Evolutionary conservation across 1,139 yeast genomes (phyloP).

Genomic region (Pichia terricola): DNA sequence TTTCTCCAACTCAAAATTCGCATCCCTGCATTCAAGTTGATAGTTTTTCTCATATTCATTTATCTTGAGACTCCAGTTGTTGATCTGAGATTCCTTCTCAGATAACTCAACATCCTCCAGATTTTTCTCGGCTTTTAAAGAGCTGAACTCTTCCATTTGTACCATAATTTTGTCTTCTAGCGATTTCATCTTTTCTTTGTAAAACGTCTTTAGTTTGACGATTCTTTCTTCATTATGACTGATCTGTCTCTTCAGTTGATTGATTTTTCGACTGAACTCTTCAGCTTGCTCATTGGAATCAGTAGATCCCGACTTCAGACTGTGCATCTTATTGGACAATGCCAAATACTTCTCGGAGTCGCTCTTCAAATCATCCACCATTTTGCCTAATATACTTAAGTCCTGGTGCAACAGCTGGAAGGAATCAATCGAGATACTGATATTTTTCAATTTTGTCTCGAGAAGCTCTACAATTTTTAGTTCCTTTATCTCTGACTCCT

Average conservation of each 20-base stretch:
- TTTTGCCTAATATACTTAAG: slow-evolving; percentile 38
- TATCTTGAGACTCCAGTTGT: slow-evolving; percentile 37
- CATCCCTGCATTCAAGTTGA: slow-evolving; percentile 45
- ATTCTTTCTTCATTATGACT: slow-evolving; percentile 33
- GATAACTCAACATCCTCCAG: slow-evolving; percentile 43
- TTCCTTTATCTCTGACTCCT: slow-evolving; percentile 36
- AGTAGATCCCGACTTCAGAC: slow-evolving; percentile 38
- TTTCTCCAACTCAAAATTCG: slow-evolving; percentile 44
- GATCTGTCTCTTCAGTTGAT: slow-evolving; percentile 44
- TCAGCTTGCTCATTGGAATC: slow-evolving; percentile 35
- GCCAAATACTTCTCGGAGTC: slow-evolving; percentile 43
- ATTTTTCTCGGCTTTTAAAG: slow-evolving; percentile 41
- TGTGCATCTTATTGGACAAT: slow-evolving; percentile 32
- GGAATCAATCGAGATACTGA: slow-evolving; percentile 50
- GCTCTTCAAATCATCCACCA: slow-evolving; percentile 48
- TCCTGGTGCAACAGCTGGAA: slow-evolving; percentile 49
- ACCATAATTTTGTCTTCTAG: slow-evolving; percentile 40
- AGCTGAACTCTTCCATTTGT: slow-evolving; percentile 35
- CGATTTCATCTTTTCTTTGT: slow-evolving; percentile 45
- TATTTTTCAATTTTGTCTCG: slow-evolving; percentile 41
- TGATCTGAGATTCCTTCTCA: slow-evolving; percentile 38
- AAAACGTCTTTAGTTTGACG: slow-evolving; percentile 40
- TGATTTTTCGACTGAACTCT: slow-evolving; percentile 42
- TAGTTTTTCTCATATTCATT: slow-evolving; percentile 34
- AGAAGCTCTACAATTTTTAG: slow-evolving; percentile 32